These are phyloP conservation scores for Penstemon eatonii DNA, from an alignment of 257 asterid species.

Conservation along the genomic window DNA sequence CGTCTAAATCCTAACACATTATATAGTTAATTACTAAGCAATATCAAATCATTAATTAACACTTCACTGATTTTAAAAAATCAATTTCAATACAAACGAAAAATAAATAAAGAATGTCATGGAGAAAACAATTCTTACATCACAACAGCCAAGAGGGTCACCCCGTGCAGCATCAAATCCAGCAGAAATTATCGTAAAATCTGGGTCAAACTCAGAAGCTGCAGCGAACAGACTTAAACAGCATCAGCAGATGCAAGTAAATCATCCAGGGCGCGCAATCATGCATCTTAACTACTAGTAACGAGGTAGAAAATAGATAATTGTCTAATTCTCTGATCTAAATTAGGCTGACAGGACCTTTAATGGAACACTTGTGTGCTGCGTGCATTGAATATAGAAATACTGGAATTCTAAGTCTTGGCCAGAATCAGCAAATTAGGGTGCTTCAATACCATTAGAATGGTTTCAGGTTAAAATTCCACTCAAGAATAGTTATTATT, in stretches of 20 bases:
- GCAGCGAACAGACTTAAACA: slow-evolving; percentile 38
- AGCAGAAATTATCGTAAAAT: slow-evolving; percentile 92
- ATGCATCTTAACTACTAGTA: slow-evolving; percentile 13
- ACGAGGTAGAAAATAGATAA: slow-evolving; percentile 10
- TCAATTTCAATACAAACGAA: background rate
- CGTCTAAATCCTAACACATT: too few species aligned
- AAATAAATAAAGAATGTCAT: background rate
- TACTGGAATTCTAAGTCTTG: slow-evolving; percentile 10
- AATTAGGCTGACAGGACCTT: slow-evolving; percentile 16
- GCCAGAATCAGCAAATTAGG: background rate
- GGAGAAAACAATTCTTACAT: slow-evolving; percentile 49
- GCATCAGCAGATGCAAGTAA: slow-evolving; percentile 35
- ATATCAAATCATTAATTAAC: background rate
- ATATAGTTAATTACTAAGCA: background rate
- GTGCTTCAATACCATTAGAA: background rate
- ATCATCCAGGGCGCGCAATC: slow-evolving; percentile 21
- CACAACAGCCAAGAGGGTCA: slow-evolving; percentile 98
- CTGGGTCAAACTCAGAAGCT: slow-evolving; percentile 89
- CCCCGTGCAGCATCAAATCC: slow-evolving; percentile 99
- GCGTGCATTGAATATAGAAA: background rate
- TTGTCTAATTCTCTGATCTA: background rate
- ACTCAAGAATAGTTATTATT: background rate
- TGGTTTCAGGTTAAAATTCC: slow-evolving; percentile 10
- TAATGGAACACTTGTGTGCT: slow-evolving; percentile 7
- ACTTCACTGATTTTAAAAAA: background rate